Evolutionary conservation across 2,329 filamentous ascomycete species (phyloP).

Genomic region (Intubia oerlemansii): DNA sequence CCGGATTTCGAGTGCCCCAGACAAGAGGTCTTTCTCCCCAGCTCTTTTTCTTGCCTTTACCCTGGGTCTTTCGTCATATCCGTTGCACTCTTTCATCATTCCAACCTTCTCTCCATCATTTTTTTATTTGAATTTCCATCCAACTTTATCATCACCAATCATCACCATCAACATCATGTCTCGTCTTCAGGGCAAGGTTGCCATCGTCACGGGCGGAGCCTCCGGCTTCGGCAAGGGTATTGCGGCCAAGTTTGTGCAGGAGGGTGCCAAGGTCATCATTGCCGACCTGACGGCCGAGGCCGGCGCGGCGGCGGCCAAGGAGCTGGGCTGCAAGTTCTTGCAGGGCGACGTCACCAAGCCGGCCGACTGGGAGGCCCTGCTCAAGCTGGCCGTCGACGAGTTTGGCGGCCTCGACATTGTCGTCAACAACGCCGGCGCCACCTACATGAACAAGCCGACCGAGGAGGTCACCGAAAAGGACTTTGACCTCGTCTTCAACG

Average conservation of each 20-base stretch:
- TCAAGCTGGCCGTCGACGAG: slow-evolving; percentile 21
- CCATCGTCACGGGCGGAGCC: slow-evolving; percentile 32
- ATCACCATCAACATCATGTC: slow-evolving; percentile 4
- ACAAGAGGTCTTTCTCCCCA: too few relatives aligned
- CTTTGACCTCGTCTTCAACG: slow-evolving; percentile 43
- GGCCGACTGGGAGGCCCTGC: slow-evolving; percentile 28
- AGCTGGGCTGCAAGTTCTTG: slow-evolving; percentile 19
- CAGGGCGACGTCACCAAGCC: slow-evolving; percentile 27
- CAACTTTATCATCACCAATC: background rate
- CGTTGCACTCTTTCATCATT: too few relatives aligned
- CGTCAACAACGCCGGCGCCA: slow-evolving; percentile 38
- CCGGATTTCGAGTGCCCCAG: too few relatives aligned
- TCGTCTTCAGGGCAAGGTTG: slow-evolving; percentile 29
- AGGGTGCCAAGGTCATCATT: slow-evolving; percentile 9
- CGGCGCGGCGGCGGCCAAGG: slow-evolving; percentile 20
- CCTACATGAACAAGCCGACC: slow-evolving; percentile 40
- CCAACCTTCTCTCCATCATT: background rate
- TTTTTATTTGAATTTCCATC: background rate
- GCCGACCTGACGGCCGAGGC: slow-evolving; percentile 28
- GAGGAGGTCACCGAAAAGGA: slow-evolving; percentile 41
- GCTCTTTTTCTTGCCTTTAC: too few relatives aligned
- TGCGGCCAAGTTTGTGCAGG: slow-evolving; percentile 15
- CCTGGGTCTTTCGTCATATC: too few relatives aligned
- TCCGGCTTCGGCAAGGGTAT: slow-evolving; percentile 36
- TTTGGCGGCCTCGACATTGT: slow-evolving; percentile 34